A percentile compares a stretch with the other conserved stretches of the same genome.
Conservation (phyloP, 163 green algal genomes). For the Scenedesmus sp. region DNA sequence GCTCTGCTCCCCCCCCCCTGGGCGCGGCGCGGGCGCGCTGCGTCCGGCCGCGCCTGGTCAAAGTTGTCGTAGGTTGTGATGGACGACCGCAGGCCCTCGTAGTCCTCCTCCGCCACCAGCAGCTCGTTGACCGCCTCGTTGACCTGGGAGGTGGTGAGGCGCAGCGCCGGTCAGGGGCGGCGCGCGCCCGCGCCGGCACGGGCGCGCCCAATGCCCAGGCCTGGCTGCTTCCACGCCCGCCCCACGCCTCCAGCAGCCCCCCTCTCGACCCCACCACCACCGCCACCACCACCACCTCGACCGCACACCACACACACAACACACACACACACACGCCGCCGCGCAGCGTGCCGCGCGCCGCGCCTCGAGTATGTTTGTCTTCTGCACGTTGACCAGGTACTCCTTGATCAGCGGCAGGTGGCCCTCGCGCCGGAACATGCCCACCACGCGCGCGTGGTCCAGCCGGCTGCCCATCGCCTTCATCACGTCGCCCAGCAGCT, state of each 20-base stretch:
- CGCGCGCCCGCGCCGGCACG: too few relatives aligned
- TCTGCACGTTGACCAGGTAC: conserved; percentile 87
- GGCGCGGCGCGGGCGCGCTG: too few relatives aligned
- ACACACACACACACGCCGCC: conserved; percentile 46
- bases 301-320: too few relatives aligned
- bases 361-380: conserved; percentile 77
- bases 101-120: conserved; percentile 99
- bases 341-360: background rate
- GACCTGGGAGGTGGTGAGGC: conserved; percentile 60
- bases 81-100: conserved; percentile 82
- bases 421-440: conserved; percentile 87
- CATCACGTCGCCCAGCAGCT: conserved; percentile 92
- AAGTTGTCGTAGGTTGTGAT: conserved; percentile 98
- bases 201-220: too few relatives aligned
- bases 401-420: conserved; percentile 95
- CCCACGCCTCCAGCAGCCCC: too few relatives aligned
- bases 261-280: too few relatives aligned
- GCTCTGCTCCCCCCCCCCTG: too few relatives aligned
- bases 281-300: too few relatives aligned
- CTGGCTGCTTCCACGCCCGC: too few relatives aligned
- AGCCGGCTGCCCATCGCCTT: conserved; percentile 88
- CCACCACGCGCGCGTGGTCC: conserved; percentile 94
- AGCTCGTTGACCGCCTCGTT: conserved; percentile 99
- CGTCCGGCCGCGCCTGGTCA: conserved; percentile 90
- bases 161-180: background rate